Base-by-base conservation (phyloP, 257 asterid species). In the Coffea canephora region DNA sequence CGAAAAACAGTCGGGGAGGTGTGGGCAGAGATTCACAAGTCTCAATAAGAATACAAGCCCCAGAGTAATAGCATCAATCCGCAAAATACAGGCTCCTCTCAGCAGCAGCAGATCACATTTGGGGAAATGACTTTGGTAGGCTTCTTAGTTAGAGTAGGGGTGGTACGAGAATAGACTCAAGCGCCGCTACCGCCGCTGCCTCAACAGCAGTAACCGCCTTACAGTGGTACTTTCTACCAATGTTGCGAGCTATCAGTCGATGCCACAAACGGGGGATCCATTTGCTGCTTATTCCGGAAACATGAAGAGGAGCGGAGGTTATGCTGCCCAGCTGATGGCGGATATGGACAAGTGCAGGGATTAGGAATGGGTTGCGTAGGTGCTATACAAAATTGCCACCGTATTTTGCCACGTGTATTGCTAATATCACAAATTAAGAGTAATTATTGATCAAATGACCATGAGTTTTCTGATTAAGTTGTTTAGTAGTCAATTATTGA, bases 71-170 rank as follows among this genome's bases (percentile, higher is more conserved):
- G 69, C 48, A 55, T 27, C 80, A 78, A 62, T 9, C 34, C 81
- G 41, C 92, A 65, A 6, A 86, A 77, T 71, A 72, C 83, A 0
- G 23, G 68, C 49, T 43, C 84, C 3, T 43, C 95, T n/a, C 84
- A 83, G 78, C 92, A 90, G 72, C 82, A 86, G 46, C 95, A 92
- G 78, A 31, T 77, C 0, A 91, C 92, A 0, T 88, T 93, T 4
- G 96, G 97, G 19, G 96, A 93, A 41, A 93, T 93, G 97, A 94
- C 98, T 0, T 85, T 94, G 4, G 97, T 93, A 52, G 98, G 93
- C 74, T 94, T 94, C 88, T 74, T 94, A 76, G 88, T 91, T 10
- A 79, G 85, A 25, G 97, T 97, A 0, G 98, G 98, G 61, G 87
- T 94, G 0, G 96, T 89, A 0, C 84, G 92, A 13, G 96, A 89